Base-by-base conservation (phyloP, 129 eudicot species). In the Oenanthe sinensis region DNA sequence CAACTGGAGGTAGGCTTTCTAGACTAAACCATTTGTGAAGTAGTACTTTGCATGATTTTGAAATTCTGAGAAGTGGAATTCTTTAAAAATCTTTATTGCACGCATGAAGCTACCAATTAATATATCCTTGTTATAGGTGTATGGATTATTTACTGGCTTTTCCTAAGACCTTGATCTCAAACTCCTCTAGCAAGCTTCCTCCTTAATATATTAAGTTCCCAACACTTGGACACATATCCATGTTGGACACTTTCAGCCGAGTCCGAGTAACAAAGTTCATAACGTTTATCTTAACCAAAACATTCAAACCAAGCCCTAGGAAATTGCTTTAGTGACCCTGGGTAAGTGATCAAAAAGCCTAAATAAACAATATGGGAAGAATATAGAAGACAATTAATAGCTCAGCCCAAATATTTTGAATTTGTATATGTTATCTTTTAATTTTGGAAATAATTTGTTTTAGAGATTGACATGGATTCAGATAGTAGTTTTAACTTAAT, bases 1-100 rank as follows among this genome's bases (percentile, higher is more conserved):
- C 92, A 91, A 81, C 85, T 95, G 60, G 94, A 95, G 99, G 99
- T 91, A 85, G n/a, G 79, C 80, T 85, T 68, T 58, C 60, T 22
- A 74, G 44, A 65, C 19, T 46, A 78, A 70, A 72, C 47, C 58
- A 65, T 71, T 79, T 44, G 45, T 71, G 24, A 33, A 50, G 33
- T 72, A 48, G 42, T 75, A n/a, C 33, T 42, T 75, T 1, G 40
- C n/a, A 9, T 44, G 24, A 43, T 78, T 78, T 17, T 68, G 44
- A 33, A 30, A 33, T 33, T 68, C 4, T 30, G 44, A 12, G 54
- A 60, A 60, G 68, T 15, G 2, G 36, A 58, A 58, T 58, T 22
- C 30, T n/a, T 58, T 19, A 33, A 10, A 58, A 22, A 9, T 58
- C 65, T 58, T 58, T 19, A 22, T n/a, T 7, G 30, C 30, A 22